phyloP scores from a whole-genome alignment of 2,329 filamentous ascomycete species.

The Trichoderma afroharzianum region DNA sequence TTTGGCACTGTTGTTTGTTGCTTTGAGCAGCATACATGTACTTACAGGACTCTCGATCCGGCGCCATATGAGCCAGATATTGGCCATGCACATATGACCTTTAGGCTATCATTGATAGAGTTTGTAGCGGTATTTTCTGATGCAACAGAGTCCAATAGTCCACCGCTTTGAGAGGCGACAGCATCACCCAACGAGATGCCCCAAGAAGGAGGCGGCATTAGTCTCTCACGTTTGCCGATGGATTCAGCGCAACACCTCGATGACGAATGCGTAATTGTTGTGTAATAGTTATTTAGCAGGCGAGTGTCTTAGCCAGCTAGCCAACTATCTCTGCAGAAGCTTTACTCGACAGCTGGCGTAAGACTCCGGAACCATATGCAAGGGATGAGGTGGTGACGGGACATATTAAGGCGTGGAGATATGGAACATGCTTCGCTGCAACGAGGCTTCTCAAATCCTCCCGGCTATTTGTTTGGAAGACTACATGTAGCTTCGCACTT shows the following conservation, averaged over 20 bases:
- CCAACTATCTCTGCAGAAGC: background rate
- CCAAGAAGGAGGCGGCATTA: conserved; percentile 15
- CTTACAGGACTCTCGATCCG: conserved; percentile 50
- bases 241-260: background rate
- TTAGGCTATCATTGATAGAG: conserved; percentile 20
- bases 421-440: background rate
- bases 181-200: background rate
- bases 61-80: conserved; percentile 55
- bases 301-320: background rate
- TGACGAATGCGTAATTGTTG: background rate
- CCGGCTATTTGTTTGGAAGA: background rate
- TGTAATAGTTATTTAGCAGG: background rate
- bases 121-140: conserved; percentile 8
- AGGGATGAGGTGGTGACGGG: background rate
- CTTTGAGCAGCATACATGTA: conserved; percentile 14
- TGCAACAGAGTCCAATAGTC: background rate
- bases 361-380: background rate
- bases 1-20: background rate
- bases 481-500: background rate
- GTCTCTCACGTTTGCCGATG: background rate
- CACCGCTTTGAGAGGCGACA: conserved; percentile 1
- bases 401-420: background rate
- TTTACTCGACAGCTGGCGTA: background rate
- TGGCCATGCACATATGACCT: conserved; percentile 55
- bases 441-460: background rate